phyloP scores from a whole-genome alignment of 1,139 yeast species.

The Taphrina communis region DNA sequence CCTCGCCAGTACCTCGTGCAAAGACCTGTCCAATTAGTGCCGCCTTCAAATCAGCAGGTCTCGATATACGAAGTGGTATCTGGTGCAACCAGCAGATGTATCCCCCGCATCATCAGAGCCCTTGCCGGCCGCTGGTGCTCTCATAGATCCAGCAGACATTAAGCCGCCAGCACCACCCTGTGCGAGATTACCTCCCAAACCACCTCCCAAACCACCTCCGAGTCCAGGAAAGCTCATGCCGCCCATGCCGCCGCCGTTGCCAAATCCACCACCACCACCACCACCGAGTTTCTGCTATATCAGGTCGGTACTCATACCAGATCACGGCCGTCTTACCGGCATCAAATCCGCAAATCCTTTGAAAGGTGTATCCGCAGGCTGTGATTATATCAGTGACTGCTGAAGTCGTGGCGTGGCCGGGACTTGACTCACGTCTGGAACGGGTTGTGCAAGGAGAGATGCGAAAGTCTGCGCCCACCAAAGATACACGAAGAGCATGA shows the following conservation, averaged over 20 bases:
- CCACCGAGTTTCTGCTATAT: neutral
- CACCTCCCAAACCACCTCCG: neutral
- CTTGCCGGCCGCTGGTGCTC: neutral
- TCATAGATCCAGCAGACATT: neutral
- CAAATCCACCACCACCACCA: neutral
- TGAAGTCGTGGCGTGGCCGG: neutral
- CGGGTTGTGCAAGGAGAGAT: slow-evolving; percentile 1
- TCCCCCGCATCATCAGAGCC: neutral
- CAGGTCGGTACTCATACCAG: neutral
- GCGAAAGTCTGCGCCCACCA: neutral
- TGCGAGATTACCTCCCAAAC: neutral
- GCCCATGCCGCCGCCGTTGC: too few species aligned
- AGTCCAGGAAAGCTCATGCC: neutral
- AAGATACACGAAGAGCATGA: neutral
- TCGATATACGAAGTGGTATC: slow-evolving; percentile 3
- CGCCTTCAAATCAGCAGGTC: neutral
- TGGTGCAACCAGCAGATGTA: slow-evolving; percentile 8
- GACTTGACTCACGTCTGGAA: neutral
- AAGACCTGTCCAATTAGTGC: slow-evolving; percentile 7
- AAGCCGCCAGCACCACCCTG: neutral
- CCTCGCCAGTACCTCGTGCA: slow-evolving; percentile 27
- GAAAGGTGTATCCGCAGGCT: neutral
- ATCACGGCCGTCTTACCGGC: too few species aligned
- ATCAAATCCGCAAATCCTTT: too few species aligned
- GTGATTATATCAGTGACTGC: neutral